A percentile compares a stretch with the other conserved stretches of the same genome.
phyloP scores from a whole-genome alignment of 2,329 filamentous ascomycete species.

The Cercospora canescens region DNA sequence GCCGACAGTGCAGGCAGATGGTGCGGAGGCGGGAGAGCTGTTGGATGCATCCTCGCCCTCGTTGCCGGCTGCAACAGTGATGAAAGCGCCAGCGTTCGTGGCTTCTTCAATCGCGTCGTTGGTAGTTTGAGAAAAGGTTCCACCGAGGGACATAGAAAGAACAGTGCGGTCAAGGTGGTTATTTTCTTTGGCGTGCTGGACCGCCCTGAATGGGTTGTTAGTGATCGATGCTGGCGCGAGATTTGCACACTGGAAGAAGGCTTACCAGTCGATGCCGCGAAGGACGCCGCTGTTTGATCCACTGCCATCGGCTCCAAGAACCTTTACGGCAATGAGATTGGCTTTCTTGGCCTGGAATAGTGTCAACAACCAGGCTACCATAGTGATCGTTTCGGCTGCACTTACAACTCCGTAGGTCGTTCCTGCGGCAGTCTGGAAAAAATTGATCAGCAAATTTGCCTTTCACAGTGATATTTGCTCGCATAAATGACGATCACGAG shows the following conservation, averaged over 20 bases:
- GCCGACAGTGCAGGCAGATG: slow-evolving; percentile 40
- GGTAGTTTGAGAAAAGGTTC: slow-evolving; percentile 38
- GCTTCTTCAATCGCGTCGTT: slow-evolving; percentile 41
- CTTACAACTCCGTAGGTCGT: slow-evolving; percentile 59
- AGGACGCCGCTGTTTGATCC: slow-evolving; percentile 50
- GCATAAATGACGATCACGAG: too few relatives aligned
- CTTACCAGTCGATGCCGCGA: slow-evolving; percentile 46
- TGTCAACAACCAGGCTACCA: not conserved
- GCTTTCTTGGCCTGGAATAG: slow-evolving; percentile 39
- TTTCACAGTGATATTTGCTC: not conserved
- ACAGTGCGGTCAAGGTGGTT: slow-evolving; percentile 69
- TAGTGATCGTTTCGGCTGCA: not conserved
- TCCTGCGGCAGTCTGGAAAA: slow-evolving; percentile 61
- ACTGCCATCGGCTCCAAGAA: slow-evolving; percentile 45
- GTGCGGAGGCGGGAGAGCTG: slow-evolving; percentile 38
- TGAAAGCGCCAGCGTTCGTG: slow-evolving; percentile 40
- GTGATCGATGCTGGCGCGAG: not conserved
- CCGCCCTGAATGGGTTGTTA: slow-evolving; percentile 25
- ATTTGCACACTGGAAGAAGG: too few relatives aligned
- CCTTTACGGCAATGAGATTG: slow-evolving; percentile 52
- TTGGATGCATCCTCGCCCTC: slow-evolving; percentile 31
- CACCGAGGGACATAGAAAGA: slow-evolving; percentile 45
- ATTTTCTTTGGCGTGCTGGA: slow-evolving; percentile 61
- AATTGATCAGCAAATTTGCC: not conserved
- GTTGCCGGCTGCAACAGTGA: slow-evolving; percentile 41